Evolutionary conservation across 345 rosid species (phyloP).

Genomic region (Ceriops decandra): DNA sequence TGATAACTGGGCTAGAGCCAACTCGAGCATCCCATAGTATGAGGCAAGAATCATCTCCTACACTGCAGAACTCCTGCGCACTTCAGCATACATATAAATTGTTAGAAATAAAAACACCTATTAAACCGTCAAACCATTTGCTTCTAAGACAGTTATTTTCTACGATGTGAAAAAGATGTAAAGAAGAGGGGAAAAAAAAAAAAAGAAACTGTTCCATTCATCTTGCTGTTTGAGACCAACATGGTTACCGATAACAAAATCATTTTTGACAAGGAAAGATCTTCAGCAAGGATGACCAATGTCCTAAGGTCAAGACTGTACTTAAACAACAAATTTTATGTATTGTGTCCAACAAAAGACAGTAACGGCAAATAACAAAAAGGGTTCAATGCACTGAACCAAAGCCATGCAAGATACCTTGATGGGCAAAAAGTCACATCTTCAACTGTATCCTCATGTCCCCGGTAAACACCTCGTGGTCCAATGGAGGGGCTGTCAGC

Average conservation of each 20-base stretch:
- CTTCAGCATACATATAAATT: conserved; percentile 40
- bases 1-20: conserved; percentile 72
- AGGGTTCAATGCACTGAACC: background rate
- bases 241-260: too few species aligned
- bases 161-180: too few species aligned
- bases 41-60: conserved; percentile 99
- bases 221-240: too few species aligned
- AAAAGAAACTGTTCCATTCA: too few species aligned
- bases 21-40: conserved; percentile 97
- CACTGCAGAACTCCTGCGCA: conserved; percentile 97
- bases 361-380: background rate
- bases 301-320: too few species aligned
- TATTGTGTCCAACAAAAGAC: background rate
- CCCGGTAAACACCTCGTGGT: conserved; percentile 89
- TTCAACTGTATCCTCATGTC: conserved; percentile 97
- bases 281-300: too few species aligned
- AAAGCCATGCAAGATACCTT: conserved; percentile 49
- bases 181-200: too few species aligned
- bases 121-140: background rate
- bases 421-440: conserved; percentile 95
- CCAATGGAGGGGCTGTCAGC: conserved; percentile 71
- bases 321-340: too few species aligned
- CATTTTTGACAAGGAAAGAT: too few species aligned
- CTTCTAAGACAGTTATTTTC: too few species aligned
- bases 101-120: conserved; percentile 20